Conservation (phyloP, 169 alveolate genomes). For the Plasmodium sp. region DNA sequence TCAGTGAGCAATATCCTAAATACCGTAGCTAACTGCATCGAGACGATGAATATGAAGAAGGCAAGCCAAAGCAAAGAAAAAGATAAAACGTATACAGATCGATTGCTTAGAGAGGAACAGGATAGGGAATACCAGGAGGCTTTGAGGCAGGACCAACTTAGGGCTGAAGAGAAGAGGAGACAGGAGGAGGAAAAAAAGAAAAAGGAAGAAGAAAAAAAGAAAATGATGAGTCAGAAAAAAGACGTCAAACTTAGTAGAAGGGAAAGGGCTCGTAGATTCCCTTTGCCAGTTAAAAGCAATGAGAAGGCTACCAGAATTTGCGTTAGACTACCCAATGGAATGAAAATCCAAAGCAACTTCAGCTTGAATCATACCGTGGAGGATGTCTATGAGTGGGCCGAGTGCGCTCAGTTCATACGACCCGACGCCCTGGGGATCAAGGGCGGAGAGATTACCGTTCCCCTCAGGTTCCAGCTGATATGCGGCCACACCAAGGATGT, state of each 20-base stretch:
- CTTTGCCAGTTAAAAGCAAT: background rate
- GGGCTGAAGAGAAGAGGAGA: constrained; percentile 13
- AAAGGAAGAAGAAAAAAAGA: constrained; percentile 31
- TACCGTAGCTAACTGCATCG: constrained; percentile 13
- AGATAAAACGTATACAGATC: background rate
- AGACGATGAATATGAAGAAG: constrained; percentile 3
- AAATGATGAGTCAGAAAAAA: background rate
- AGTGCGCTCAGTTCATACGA: constrained; percentile 21
- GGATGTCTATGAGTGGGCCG: constrained; percentile 65
- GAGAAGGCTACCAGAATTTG: constrained; percentile 37
- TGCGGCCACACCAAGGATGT: constrained; percentile 33
- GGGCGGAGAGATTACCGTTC: constrained; percentile 7
- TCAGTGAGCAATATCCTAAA: constrained; percentile 6
- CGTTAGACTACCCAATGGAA: constrained; percentile 27
- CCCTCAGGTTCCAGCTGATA: constrained; percentile 17
- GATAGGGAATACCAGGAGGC: constrained; percentile 67
- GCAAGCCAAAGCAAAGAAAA: background rate
- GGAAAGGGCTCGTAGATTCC: constrained; percentile 32
- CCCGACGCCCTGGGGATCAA: background rate
- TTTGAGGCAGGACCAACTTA: constrained; percentile 9
- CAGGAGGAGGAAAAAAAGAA: constrained; percentile 31
- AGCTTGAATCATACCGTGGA: constrained; percentile 18
- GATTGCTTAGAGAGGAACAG: constrained; percentile 51
- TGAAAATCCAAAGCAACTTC: constrained; percentile 19
- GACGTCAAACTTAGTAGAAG: constrained; percentile 5